phyloP scores from a whole-genome alignment of 345 rosid genomes.

The Salix viminalis region DNA sequence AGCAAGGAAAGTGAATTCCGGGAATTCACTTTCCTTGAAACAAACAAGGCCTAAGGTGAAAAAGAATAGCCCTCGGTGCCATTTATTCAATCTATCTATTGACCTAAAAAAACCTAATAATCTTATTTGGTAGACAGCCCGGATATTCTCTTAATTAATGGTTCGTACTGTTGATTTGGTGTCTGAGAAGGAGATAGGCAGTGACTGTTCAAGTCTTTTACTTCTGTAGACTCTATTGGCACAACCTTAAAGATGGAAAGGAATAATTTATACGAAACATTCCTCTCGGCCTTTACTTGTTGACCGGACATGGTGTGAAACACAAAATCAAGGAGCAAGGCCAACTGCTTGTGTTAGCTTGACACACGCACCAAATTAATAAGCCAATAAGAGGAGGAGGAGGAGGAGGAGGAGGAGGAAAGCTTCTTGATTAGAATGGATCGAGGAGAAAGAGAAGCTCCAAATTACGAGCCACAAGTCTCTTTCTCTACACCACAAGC shows the following conservation, averaged over 20 bases:
- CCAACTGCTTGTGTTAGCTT: neutral
- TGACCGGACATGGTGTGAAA: constrained; percentile 24
- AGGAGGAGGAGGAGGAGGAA: neutral
- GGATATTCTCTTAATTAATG: constrained; percentile 21
- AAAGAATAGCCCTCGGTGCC: neutral
- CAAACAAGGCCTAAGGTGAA: no score
- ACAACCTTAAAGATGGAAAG: constrained; percentile 7
- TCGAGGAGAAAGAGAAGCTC: constrained; percentile 45
- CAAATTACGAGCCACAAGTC: constrained; percentile 59
- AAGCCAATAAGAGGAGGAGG: neutral
- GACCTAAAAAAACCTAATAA: neutral
- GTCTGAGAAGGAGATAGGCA: neutral
- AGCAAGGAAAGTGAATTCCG: no score
- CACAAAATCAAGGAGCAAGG: neutral
- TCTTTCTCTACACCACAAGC: constrained; percentile 51
- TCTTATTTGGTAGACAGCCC: neutral
- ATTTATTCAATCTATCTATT: neutral
- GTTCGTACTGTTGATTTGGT: constrained; percentile 13
- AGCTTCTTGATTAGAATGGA: constrained; percentile 33
- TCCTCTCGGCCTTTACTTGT: constrained; percentile 18
- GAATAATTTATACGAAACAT: constrained; percentile 15
- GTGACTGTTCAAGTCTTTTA: constrained; percentile 9
- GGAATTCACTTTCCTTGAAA: no score
- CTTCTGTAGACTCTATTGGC: neutral
- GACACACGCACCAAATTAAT: neutral